Percentiles rank a stretch among this genome's conserved stretches.
These are phyloP conservation scores for Rhynchospora tenuis DNA, from an alignment of 176 grass and related monocot genomes.

Conservation along the genomic window DNA sequence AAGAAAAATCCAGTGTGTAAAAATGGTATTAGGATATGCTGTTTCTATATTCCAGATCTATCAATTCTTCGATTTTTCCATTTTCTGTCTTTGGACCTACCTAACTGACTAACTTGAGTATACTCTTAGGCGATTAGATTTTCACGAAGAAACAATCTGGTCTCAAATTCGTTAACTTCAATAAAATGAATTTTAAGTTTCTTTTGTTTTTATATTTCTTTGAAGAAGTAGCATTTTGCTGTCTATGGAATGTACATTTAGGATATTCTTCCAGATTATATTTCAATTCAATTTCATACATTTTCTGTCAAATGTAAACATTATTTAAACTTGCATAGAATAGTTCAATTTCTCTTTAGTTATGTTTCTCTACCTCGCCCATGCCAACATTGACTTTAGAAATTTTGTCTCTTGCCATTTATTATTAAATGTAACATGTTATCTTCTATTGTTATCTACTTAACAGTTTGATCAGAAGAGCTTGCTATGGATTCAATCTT, in stretches of 20 bases:
- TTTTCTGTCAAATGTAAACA: neutral
- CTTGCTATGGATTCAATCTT: slow-evolving; percentile 59
- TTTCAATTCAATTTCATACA: neutral
- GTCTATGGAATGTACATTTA: neutral
- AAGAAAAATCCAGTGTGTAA: neutral
- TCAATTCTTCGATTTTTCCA: neutral
- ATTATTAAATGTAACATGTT: neutral
- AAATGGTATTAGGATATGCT: neutral
- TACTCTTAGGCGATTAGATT: no score
- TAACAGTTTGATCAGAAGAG: slow-evolving; percentile 29
- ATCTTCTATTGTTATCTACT: neutral
- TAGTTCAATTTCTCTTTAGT: neutral
- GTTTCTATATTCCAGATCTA: neutral
- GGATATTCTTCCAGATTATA: neutral
- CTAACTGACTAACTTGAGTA: no score
- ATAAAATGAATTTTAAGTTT: neutral
- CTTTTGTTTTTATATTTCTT: neutral
- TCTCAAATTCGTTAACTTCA: neutral
- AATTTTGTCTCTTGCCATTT: neutral
- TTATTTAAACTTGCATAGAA: neutral
- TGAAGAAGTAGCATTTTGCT: neutral
- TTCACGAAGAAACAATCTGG: neutral
- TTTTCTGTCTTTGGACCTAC: neutral
- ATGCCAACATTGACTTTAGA: neutral
- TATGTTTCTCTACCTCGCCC: neutral